phyloP scores from a whole-genome alignment of 2,329 filamentous ascomycete genomes.

The Aureobasidium sp. region DNA sequence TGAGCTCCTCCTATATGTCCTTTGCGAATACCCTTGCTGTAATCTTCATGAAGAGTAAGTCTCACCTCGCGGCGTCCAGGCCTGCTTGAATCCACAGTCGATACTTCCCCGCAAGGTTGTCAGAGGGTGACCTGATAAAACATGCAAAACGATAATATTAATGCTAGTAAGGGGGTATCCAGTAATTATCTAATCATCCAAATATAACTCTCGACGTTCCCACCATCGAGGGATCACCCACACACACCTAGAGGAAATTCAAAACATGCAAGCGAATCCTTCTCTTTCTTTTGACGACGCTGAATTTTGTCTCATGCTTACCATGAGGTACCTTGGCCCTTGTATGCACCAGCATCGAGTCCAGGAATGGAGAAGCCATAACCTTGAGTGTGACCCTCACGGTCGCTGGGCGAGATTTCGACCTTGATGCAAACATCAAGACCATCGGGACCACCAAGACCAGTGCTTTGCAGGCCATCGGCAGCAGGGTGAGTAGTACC shows the following conservation, averaged over 20 bases:
- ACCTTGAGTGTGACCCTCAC: slow-evolving; percentile 40
- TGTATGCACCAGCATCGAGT: slow-evolving; percentile 26
- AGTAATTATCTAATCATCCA: slow-evolving; percentile 1
- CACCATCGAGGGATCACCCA: background rate
- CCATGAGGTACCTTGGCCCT: slow-evolving; percentile 18
- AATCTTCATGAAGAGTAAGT: no score
- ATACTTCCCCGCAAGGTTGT: background rate
- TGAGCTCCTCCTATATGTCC: no score
- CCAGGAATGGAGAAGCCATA: slow-evolving; percentile 45
- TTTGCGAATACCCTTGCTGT: no score
- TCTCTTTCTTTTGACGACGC: background rate
- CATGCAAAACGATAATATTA: slow-evolving; percentile 7
- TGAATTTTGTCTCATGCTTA: background rate
- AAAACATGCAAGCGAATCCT: background rate
- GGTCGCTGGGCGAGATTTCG: slow-evolving; percentile 40
- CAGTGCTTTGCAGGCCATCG: slow-evolving; percentile 33
- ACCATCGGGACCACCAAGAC: slow-evolving; percentile 38
- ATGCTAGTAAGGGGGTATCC: slow-evolving; percentile 10
- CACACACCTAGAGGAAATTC: background rate
- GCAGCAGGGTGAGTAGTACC: slow-evolving; percentile 75
- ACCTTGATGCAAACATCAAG: slow-evolving; percentile 44
- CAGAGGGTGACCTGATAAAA: background rate
- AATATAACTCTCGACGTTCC: background rate
- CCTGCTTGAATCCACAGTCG: background rate
- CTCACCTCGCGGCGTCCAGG: background rate